Base-by-base conservation (phyloP, 2,329 filamentous ascomycete species). In the Penicillium polonicum region DNA sequence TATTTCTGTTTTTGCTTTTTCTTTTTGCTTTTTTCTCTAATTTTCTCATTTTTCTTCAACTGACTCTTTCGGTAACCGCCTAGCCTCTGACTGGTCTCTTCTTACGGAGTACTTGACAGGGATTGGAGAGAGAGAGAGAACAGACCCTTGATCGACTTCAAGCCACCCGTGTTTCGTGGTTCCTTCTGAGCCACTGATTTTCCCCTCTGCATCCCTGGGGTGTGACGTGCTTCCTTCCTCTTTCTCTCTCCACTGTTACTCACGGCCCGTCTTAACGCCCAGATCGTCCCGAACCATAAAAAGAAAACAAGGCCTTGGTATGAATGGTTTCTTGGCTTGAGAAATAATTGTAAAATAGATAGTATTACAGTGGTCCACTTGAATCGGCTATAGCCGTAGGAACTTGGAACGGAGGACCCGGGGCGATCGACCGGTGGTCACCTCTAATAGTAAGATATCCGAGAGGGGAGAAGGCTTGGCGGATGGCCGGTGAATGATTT, bases 151-250 rank as follows among this genome's bases (percentile, higher is more conserved):
- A 67, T 67, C 61, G 61, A 46, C 60, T 55, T 65, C 48, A 62
- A 65, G 64, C 65, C 64, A 66, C 63, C 62, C 62, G 62, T 65
- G 60, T 63, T 63, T 63, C 65, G 65, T 67, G 65, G 65, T 67
- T 57, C 52, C 12, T 36, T 67, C 60, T 64, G 52, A 55, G 44
- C 65, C 65, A 67, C 59, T 66, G 57, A 61, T 64, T 64, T 31
- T 41, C 55, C 45, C 52, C 52, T 59, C 57, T 50, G 29, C 52
- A 62, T 62, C 60, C 60, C 60, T 61, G 31, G 35, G 53, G 45
- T 53, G 55, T 59, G 60, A 62, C 55, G 59, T 57, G 43, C 50
- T 55, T 45, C 27, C 46, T 56, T 52, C 45, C 45, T 49, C 36
- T 52, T 48, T 55, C 45, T 42, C 48, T 59, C 48, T 39, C 59